Percentiles rank a stretch among this genome's conserved stretches.
phyloP scores from a whole-genome alignment of 2,329 filamentous ascomycete species.

The Claviceps sp. region DNA sequence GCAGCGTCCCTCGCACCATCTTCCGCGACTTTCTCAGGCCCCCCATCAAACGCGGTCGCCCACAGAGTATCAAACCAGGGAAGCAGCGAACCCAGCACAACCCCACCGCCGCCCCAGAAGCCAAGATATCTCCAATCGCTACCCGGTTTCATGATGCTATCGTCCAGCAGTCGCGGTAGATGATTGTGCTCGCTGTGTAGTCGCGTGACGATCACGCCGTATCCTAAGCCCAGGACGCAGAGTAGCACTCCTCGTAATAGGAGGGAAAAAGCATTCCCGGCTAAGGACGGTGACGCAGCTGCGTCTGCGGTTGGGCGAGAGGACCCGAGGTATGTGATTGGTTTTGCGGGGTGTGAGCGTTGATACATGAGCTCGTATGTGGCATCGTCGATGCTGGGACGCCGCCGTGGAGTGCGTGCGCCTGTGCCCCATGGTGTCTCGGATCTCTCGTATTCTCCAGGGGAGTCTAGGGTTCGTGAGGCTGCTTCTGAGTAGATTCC shows the following conservation, averaged over 20 bases:
- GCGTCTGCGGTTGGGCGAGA: constrained; percentile 9
- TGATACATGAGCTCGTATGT: constrained; percentile 31
- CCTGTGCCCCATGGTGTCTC: constrained; percentile 70
- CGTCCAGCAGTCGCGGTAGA: constrained; percentile 45
- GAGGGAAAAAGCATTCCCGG: constrained; percentile 31
- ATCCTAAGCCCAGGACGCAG: constrained; percentile 67
- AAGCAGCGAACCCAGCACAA: constrained; percentile 63
- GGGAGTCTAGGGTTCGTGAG: constrained; percentile 33
- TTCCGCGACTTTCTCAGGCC: constrained; percentile 15
- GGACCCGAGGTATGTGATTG: constrained; percentile 22
- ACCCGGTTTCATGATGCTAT: constrained; percentile 24
- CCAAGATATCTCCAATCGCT: constrained; percentile 54
- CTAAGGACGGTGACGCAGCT: constrained; percentile 13
- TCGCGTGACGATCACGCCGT: constrained; percentile 69
- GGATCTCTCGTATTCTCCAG: constrained; percentile 35
- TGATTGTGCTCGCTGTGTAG: constrained; percentile 56
- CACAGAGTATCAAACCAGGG: constrained; percentile 75
- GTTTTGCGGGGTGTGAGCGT: constrained; percentile 20
- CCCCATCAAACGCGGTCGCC: constrained; percentile 37
- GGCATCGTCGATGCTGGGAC: constrained; percentile 29
- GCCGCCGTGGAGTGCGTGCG: constrained; percentile 49
- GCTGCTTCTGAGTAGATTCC: constrained; percentile 75
- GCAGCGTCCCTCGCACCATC: constrained; percentile 21
- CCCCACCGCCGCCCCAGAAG: constrained; percentile 72
- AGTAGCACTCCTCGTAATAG: constrained; percentile 48